Conservation (phyloP, 225 moss, liverwort and hornwort species). For the Sphagnum tenellum region DNA sequence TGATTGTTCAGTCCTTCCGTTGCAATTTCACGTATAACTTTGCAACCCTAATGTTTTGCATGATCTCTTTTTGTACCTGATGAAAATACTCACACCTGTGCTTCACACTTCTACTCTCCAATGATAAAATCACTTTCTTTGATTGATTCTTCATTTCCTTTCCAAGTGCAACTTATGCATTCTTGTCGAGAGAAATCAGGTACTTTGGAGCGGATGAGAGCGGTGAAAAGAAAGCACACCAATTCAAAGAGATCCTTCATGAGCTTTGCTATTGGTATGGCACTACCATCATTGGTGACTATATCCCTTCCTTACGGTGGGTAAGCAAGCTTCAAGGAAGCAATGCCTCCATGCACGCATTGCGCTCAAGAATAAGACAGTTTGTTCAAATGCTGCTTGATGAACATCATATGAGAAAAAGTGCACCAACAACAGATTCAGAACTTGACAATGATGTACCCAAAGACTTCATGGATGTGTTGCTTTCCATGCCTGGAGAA, state of each 20-base stretch:
- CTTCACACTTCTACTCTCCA: no score
- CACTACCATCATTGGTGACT: slow-evolving; percentile 18
- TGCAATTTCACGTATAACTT: no score
- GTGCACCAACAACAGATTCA: neutral
- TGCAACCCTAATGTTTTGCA: no score
- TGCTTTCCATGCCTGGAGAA: neutral
- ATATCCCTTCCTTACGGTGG: slow-evolving; percentile 17
- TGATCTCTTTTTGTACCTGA: no score
- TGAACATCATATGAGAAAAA: slow-evolving; percentile 17
- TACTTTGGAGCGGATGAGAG: slow-evolving; percentile 2
- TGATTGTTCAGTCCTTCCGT: no score
- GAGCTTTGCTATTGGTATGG: slow-evolving; percentile 17
- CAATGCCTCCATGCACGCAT: neutral
- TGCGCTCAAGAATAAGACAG: neutral
- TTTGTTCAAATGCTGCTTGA: slow-evolving; percentile 11
- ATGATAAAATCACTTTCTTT: neutral
- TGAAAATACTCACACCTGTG: no score
- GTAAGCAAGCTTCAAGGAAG: slow-evolving; percentile 1
- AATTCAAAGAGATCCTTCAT: slow-evolving; percentile 12
- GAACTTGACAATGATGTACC: neutral
- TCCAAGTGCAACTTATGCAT: slow-evolving; percentile 1
- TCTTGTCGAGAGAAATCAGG: neutral
- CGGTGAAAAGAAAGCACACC: slow-evolving; percentile 11
- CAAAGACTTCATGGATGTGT: neutral
- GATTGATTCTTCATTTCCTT: slow-evolving; percentile 12